Evolutionary conservation across 2,329 filamentous ascomycete genomes (phyloP).

Genomic region (Neofusicoccum sp.): DNA sequence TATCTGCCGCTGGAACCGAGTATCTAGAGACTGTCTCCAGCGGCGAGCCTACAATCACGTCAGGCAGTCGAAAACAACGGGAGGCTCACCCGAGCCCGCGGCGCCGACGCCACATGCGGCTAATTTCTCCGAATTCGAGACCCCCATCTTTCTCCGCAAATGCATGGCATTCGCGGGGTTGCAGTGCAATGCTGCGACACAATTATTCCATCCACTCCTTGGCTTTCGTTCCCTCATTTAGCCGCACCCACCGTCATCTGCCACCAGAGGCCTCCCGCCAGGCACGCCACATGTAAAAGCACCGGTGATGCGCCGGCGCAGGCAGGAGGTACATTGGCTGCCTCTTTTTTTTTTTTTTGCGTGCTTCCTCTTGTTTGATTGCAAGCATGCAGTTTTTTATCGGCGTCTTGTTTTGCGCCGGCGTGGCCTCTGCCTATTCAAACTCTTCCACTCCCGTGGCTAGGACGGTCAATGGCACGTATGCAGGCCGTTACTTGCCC

Average conservation of each 20-base stretch:
- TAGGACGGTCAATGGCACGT: conserved; percentile 17
- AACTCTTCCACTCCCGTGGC: conserved; percentile 14
- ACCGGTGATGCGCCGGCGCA: background rate
- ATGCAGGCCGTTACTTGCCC: conserved; percentile 9
- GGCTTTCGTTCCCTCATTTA: background rate
- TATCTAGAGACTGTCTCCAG: no score
- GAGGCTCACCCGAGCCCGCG: background rate
- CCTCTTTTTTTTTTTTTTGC: background rate
- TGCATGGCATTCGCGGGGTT: background rate
- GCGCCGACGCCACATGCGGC: background rate
- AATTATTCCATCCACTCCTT: conserved; percentile 16
- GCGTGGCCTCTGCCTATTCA: background rate
- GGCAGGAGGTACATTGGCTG: background rate
- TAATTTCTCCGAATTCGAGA: conserved; percentile 2
- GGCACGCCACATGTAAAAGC: background rate
- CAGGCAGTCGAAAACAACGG: no score
- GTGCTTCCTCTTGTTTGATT: background rate
- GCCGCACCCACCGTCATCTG: background rate
- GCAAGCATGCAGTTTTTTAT: background rate
- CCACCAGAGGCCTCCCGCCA: background rate
- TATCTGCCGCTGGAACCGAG: no score
- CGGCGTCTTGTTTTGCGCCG: background rate
- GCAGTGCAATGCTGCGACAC: background rate
- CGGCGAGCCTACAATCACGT: no score
- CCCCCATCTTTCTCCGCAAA: background rate